Evolutionary conservation across 2,329 filamentous ascomycete genomes (phyloP), one percentile per base, ranked within the genome.

Genomic region (Alternaria sp.): DNA sequence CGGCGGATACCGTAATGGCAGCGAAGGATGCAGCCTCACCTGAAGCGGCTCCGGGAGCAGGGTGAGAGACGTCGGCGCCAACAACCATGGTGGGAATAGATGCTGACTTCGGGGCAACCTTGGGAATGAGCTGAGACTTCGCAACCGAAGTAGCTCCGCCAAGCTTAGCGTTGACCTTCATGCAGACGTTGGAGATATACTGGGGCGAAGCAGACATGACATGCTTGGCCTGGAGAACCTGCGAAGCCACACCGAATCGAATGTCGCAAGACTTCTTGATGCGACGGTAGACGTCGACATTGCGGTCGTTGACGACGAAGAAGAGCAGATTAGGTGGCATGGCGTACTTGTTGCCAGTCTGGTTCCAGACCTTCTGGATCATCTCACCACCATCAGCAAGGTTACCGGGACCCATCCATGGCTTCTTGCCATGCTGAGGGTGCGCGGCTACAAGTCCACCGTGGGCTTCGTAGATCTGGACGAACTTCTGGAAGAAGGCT

Each of bases 151-250:
- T 97, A 0, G 88, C 86, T 6, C 96, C 96, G 13, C 96, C 96
- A 3, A 99, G 86, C 83, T 99, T 99, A 4, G 93, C 91, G 72
- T 99, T 98, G 69, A 99, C 89, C 83, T 99, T 99, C 93, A 99
- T 96, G 67, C 89, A 87, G 0, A 99, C 93, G 66, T 99, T 99
- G 1, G 92, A 96, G 73, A 92, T 91, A 80, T 98, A 98, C 73
- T 99, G 96, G 0, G 86, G 86, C 21, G 91, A 88, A 15, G 87
- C 88, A 76, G 90, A 91, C 40, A 82, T 72, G 1, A 95, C 91
- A 62, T 96, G 91, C 0, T 82, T 81, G 3, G 85, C 83, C 68
- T 93, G 90, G n/a, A 98, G 76, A 66, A 94, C 91, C 77, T 98
- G 96, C 0, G 93, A 93, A 0, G 93, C 85, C 13, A 94, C 86